These are phyloP conservation scores for Talaromyces stipitatus DNA, from an alignment of 495 filamentous ascomycete species.

Conservation along the genomic window DNA sequence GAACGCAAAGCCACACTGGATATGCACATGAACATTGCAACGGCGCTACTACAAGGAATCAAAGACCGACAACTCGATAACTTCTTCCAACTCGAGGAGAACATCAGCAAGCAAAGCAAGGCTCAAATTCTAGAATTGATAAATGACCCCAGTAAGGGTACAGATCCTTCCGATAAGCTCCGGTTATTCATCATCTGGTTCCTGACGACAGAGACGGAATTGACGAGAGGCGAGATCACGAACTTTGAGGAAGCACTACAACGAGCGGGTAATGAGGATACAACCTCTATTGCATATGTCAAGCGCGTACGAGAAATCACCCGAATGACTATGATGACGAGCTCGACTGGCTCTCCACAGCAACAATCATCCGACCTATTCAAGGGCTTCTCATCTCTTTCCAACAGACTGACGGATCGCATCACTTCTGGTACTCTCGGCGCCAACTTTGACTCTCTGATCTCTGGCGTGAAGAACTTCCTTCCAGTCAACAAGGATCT, in stretches of 20 bases:
- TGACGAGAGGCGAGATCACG: conserved; percentile 71
- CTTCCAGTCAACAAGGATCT: conserved; percentile 90
- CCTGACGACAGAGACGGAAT: conserved; percentile 87
- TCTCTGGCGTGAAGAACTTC: conserved; percentile 99
- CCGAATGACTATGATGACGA: conserved; percentile 98
- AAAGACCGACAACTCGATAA: conserved; percentile 93
- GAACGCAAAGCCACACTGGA: conserved; percentile 88
- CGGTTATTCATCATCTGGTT: conserved; percentile 96
- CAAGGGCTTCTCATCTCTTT: conserved; percentile 81
- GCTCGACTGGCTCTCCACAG: conserved; percentile 60
- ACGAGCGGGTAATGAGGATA: conserved; percentile 60
- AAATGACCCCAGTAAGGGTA: conserved; percentile 72
- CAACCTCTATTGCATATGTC: conserved; percentile 74
- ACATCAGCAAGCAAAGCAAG: conserved; percentile 87
- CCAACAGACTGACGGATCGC: conserved; percentile 83
- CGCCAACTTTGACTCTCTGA: conserved; percentile 88
- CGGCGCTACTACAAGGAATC: conserved; percentile 75
- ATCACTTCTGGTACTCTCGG: conserved; percentile 85
- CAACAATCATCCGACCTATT: conserved; percentile 69
- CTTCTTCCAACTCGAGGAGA: conserved; percentile 94
- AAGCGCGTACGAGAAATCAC: conserved; percentile 90
- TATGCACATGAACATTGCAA: conserved; percentile 99
- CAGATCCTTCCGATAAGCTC: conserved; percentile 79
- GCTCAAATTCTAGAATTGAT: conserved; percentile 83
- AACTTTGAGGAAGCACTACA: conserved; percentile 83